Percentiles rank a stretch among this genome's conserved stretches.
These are phyloP conservation scores for Ophiostoma perfectum DNA, from an alignment of 2,329 filamentous ascomycete genomes.

Conservation along the genomic window DNA sequence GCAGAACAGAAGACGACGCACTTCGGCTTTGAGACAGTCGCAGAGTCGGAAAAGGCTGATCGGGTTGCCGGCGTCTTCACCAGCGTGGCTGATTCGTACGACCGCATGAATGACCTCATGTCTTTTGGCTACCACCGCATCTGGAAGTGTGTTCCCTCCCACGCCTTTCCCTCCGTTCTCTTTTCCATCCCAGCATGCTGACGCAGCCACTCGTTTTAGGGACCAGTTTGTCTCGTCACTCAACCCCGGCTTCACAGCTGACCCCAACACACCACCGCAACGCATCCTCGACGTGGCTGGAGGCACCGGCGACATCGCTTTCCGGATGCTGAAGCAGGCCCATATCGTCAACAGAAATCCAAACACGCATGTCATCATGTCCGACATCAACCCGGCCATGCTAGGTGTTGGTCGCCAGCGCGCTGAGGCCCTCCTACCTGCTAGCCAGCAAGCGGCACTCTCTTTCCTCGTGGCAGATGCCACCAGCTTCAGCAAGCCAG, in stretches of 20 bases:
- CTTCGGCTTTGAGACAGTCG: slow-evolving; percentile 84
- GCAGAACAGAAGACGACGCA: slow-evolving; percentile 54
- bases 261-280: slow-evolving; percentile 46
- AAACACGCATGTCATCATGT: slow-evolving; percentile 78
- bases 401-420: slow-evolving; percentile 80
- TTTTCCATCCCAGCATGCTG: not conserved
- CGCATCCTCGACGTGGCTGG: slow-evolving; percentile 93
- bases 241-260: slow-evolving; percentile 64
- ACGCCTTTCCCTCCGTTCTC: not conserved
- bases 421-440: slow-evolving; percentile 53
- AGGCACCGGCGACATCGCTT: slow-evolving; percentile 95
- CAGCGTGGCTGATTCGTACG: slow-evolving; percentile 89
- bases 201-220: slow-evolving; percentile 32
- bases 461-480: slow-evolving; percentile 88
- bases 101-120: slow-evolving; percentile 99
- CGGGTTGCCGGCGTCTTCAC: slow-evolving; percentile 84
- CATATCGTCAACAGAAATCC: slow-evolving; percentile 74
- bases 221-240: slow-evolving; percentile 91
- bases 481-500: slow-evolving; percentile 52
- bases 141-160: slow-evolving; percentile 61
- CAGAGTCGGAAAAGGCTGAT: slow-evolving; percentile 67
- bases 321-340: slow-evolving; percentile 87
- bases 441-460: slow-evolving; percentile 52
- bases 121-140: slow-evolving; percentile 93
- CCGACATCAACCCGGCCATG: slow-evolving; percentile 96